A percentile compares a stretch with the other conserved stretches of the same genome.
Conservation (phyloP, 2,329 filamentous ascomycete genomes). For the Cryphonectria parasitica region DNA sequence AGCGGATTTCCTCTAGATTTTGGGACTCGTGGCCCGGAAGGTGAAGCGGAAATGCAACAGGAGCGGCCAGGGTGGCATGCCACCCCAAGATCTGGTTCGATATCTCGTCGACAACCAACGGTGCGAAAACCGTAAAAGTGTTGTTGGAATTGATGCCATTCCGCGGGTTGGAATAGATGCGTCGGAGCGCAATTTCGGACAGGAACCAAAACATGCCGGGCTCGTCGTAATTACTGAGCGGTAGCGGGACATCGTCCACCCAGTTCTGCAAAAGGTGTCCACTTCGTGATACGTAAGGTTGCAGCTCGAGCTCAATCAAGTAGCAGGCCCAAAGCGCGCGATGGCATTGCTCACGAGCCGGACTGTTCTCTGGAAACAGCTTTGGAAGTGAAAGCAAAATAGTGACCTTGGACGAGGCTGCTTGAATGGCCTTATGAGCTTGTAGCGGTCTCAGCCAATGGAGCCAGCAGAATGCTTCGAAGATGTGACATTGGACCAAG, state of each 20-base stretch:
- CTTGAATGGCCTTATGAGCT: constrained; percentile 30
- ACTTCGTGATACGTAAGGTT: constrained; percentile 31
- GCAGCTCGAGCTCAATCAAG: constrained; percentile 33
- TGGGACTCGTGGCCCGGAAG: background rate
- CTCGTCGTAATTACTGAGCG: constrained; percentile 31
- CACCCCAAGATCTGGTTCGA: constrained; percentile 30
- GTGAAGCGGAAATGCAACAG: constrained; percentile 25
- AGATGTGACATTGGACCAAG: constrained; percentile 30
- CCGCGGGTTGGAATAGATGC: constrained; percentile 31
- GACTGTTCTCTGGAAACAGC: constrained; percentile 11
- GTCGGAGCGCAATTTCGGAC: constrained; percentile 31
- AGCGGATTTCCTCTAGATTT: background rate
- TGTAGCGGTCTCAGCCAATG: constrained; percentile 31
- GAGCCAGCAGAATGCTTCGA: constrained; percentile 30
- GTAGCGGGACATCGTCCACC: constrained; percentile 28
- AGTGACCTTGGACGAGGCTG: constrained; percentile 23
- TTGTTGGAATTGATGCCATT: constrained; percentile 30
- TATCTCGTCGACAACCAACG: constrained; percentile 30
- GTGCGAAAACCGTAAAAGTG: constrained; percentile 28
- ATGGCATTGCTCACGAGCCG: constrained; percentile 29
- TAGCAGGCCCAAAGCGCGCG: constrained; percentile 34
- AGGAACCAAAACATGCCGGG: constrained; percentile 33
- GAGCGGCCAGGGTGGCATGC: constrained; percentile 28
- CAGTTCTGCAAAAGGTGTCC: constrained; percentile 12
- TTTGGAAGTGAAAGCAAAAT: constrained; percentile 23